Evolutionary conservation across 345 rosid species (phyloP), one percentile per base, ranked within the genome.

Genomic region (Pugionium dolabratum): DNA sequence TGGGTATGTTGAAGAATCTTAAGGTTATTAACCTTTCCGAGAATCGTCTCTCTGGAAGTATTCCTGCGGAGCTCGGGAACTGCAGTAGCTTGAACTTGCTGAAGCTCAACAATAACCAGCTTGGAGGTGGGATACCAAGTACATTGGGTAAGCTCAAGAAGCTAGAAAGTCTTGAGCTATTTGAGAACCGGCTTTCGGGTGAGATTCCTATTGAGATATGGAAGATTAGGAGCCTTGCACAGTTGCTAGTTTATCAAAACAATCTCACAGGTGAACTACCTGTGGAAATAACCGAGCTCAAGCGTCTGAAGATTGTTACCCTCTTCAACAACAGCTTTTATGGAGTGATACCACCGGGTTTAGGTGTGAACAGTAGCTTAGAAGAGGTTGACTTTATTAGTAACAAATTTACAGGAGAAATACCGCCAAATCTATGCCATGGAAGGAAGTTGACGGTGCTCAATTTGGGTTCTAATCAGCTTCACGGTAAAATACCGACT

Each of bases 311-410:
- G 79, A 83, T 74, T 43, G 50, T 80, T 62, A 75, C 88, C 0
- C 75, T 92, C 54, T 92, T 31, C 61, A 60, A 75, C 44, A 87
- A 92, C 66, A 74, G 58, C 26, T 85, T 92, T 56, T 76, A 54
- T 5, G 98, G 98, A 47, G 64, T 8, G 56, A 81, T 92, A 73
- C 93, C 96, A 37, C 75, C 44, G 2, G 70, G 51, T 63, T 75
- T 91, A 68, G 98, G 98, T 35, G 65, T 87, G 71, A 79, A 87
- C 69, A 83, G 87, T 73, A 83, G 85, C 71, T 64, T 91, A 48
- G 53, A 60, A 76, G 68, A 75, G 79, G 35, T 91, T 67, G 98
- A 91, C 40, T 83, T 91, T 62, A 83, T 75, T 18, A 53, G 66
- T 34, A 91, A 91, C 64, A 83, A 62, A 44, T 71, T 89, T 77